Percentiles rank a stretch among this genome's conserved stretches.
Evolutionary conservation across 1,284 basidiomycete genomes (phyloP).

Genomic region (Ganoderma sinense): DNA sequence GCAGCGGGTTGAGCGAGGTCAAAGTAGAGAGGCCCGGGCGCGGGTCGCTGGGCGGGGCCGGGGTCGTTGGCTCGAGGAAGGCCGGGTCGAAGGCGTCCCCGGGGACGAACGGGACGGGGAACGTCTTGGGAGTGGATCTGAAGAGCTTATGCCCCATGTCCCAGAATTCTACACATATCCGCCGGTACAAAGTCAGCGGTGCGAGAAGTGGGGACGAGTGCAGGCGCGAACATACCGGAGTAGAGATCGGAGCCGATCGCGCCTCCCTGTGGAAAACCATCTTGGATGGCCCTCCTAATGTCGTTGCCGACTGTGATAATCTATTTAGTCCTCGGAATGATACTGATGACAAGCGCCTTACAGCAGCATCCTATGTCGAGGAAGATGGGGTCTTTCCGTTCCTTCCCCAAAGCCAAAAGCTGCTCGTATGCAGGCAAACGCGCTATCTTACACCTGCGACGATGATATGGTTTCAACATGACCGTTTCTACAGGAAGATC

Average conservation of each 20-base stretch:
- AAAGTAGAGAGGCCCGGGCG: conserved; percentile 43
- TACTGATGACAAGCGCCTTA: conserved; percentile 36
- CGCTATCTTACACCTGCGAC: conserved; percentile 46
- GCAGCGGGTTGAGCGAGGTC: conserved; percentile 51
- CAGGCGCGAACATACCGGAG: conserved; percentile 35
- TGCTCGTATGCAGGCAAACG: conserved; percentile 49
- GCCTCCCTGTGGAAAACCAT: conserved; percentile 46
- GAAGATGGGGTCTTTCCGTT: conserved; percentile 52
- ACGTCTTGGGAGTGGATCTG: conserved; percentile 43
- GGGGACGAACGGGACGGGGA: conserved; percentile 54
- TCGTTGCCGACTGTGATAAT: conserved; percentile 51
- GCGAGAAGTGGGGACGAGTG: conserved; percentile 31
- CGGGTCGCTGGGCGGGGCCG: conserved; percentile 33
- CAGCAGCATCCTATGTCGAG: conserved; percentile 59
- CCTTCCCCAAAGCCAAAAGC: conserved; percentile 47
- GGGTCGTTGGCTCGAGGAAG: conserved; percentile 41
- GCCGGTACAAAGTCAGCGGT: conserved; percentile 37
- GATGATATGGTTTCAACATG: not conserved
- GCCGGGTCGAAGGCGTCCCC: conserved; percentile 53
- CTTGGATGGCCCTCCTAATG: conserved; percentile 48
- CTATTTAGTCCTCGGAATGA: not conserved
- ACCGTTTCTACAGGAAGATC: not conserved
- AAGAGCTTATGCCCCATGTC: conserved; percentile 44
- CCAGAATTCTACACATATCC: conserved; percentile 41
- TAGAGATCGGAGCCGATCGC: conserved; percentile 46